These are phyloP conservation scores for Chaetomiaceae sp. DNA, from an alignment of 2,329 filamentous ascomycete species.

Conservation along the genomic window DNA sequence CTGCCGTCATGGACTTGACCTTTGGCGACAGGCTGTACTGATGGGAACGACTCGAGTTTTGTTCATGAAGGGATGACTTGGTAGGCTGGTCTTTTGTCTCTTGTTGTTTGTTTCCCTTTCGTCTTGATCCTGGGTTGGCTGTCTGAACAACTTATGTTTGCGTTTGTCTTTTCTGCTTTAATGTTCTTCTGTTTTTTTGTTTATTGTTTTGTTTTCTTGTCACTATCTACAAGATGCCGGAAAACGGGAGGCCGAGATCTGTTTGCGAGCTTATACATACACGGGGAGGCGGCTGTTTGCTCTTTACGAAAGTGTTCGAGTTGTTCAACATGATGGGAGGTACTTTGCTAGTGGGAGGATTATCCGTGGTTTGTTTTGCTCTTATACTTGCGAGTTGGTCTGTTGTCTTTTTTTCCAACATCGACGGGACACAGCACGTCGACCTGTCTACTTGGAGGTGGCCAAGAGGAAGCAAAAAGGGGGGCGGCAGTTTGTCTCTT, in stretches of 20 bases:
- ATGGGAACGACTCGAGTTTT: constrained; percentile 7
- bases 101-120: neutral
- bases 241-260: neutral
- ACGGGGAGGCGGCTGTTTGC: neutral
- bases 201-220: neutral
- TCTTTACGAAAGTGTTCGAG: neutral
- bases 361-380: neutral
- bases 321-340: neutral
- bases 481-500: neutral
- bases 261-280: neutral
- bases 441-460: neutral
- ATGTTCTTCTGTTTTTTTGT: neutral
- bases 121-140: constrained; percentile 13
- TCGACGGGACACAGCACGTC: constrained; percentile 9
- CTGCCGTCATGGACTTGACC: constrained; percentile 36
- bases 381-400: too few relatives aligned
- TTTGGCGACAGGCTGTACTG: constrained; percentile 44
- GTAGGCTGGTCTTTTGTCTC: neutral
- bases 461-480: neutral
- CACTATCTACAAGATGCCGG: neutral
- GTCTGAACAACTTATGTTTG: constrained; percentile 15
- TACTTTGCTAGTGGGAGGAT: neutral
- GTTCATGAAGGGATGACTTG: too few relatives aligned
- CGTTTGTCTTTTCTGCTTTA: neutral
- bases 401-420: neutral